Evolutionary conservation across 2,329 filamentous ascomycete species (phyloP), one percentile per base, ranked within the genome.

Genomic region (Colletotrichum tropicale): DNA sequence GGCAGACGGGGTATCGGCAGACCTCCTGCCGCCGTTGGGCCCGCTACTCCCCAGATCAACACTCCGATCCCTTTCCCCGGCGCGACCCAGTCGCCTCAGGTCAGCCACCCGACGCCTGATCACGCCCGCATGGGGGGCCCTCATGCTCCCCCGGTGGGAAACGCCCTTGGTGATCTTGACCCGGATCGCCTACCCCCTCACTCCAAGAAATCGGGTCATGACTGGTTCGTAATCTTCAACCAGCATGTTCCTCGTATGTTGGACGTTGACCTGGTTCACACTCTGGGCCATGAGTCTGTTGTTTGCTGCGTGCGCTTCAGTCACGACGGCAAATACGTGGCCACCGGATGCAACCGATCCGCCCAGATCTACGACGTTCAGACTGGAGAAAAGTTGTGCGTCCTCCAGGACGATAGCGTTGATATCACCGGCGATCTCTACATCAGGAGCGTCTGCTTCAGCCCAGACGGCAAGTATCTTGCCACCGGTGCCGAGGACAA

Each of bases 281-380:
- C 96, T 72, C 90, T 99, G 69, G 92, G 93, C 76, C 97, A 99
- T 82, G 95, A 98, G 83, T 98, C 96, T 81, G 97, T 99, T 5
- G 97, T 99, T 1, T 99, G 97, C 90, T 99, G 97, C 84, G 97
- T 99, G 43, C 92, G 97, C 74, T 99, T 99, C 89, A 98, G 96
- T 83, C 92, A 94, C 71, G 97, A 99, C 82, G 97, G 97, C 79
- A 96, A 98, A 82, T 98, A 95, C 80, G 94, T 99, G 71, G 97
- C 97, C 9, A 99, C 97, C 7, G 97, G 97, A 58, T 98, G 97
- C 89, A 99, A 99, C 86, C 91, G 96, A 78, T 98, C 96, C n/a
- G 97, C 97, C n/a, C 96, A 98, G 86, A 99, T 99, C 81, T 99
- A 97, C 84, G 97, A 99, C 79, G 96, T 98, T 56, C 90, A 92